phyloP scores from a whole-genome alignment of 1,139 yeast species.

The Keqinozyma sinolaborantium region DNA sequence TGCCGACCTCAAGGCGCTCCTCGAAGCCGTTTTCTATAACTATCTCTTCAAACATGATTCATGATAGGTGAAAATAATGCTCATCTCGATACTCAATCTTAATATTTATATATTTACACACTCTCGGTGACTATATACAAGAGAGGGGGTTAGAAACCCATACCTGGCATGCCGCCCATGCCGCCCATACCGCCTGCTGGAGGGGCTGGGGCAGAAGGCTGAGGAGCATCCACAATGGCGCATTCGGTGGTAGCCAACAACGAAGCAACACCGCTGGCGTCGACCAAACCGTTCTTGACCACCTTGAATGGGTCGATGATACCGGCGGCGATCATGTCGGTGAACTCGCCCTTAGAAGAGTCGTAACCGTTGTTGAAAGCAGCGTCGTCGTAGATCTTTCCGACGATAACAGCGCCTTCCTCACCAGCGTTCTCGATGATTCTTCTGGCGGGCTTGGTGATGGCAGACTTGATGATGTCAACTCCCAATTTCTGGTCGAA shows the following conservation, averaged over 20 bases:
- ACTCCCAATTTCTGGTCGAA: slow-evolving; percentile 98
- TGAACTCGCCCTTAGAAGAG: slow-evolving; percentile 89
- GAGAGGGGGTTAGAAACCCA: slow-evolving; percentile 12
- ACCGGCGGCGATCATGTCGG: slow-evolving; percentile 97
- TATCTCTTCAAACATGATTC: neutral
- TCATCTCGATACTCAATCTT: neutral
- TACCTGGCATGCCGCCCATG: slow-evolving; percentile 33
- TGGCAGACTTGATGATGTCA: slow-evolving; percentile 91
- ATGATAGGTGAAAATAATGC: too few species aligned
- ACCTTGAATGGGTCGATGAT: slow-evolving; percentile 99
- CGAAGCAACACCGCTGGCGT: slow-evolving; percentile 98
- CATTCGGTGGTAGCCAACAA: slow-evolving; percentile 98
- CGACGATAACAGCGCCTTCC: slow-evolving; percentile 97
- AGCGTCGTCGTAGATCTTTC: slow-evolving; percentile 84
- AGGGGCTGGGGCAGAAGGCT: slow-evolving; percentile 73
- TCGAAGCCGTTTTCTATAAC: too few species aligned
- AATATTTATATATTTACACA: neutral
- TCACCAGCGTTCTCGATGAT: slow-evolving; percentile 98
- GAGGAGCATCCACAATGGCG: slow-evolving; percentile 97
- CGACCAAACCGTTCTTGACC: slow-evolving; percentile 94
- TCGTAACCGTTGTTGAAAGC: slow-evolving; percentile 93
- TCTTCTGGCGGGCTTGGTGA: slow-evolving; percentile 94
- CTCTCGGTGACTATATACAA: slow-evolving; percentile 8
- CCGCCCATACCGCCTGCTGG: slow-evolving; percentile 49
- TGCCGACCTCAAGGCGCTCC: too few species aligned